A percentile compares a stretch with the other conserved stretches of the same genome.
Conservation (phyloP, 345 rosid species). For the Cardamine chenopodiifolia region DNA sequence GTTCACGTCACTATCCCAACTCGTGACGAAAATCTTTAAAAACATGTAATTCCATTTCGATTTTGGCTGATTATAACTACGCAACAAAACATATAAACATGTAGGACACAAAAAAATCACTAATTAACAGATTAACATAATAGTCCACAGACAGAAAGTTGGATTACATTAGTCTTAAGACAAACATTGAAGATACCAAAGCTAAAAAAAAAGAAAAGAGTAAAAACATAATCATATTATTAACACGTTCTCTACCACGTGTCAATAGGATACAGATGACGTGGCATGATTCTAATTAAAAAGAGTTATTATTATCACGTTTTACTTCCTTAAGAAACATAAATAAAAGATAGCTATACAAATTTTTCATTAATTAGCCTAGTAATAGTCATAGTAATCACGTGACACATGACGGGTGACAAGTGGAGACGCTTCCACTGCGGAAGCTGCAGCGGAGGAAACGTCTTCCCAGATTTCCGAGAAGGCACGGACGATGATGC, state of each 20-base stretch:
- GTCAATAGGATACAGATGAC: neutral
- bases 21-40: neutral
- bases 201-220: neutral
- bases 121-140: neutral
- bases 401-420: conserved; percentile 14
- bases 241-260: conserved; percentile 12
- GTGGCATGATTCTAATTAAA: neutral
- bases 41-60: conserved; percentile 2
- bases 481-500: conserved; percentile 74
- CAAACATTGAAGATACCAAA: neutral
- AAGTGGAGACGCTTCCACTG: conserved; percentile 21
- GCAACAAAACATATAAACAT: conserved; percentile 6
- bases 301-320: conserved; percentile 21
- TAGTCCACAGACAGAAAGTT: neutral
- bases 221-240: conserved; percentile 3
- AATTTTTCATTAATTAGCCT: neutral
- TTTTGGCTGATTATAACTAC: neutral
- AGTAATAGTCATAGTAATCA: conserved; percentile 25
- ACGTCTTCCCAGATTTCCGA: conserved; percentile 90
- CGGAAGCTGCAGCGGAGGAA: conserved; percentile 13
- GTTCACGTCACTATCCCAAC: neutral
- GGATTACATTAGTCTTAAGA: neutral
- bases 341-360: neutral
- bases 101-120: neutral
- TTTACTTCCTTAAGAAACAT: conserved; percentile 1